Evolutionary conservation across 2,329 filamentous ascomycete species (phyloP).

Genomic region (Exophiala oligosperma): DNA sequence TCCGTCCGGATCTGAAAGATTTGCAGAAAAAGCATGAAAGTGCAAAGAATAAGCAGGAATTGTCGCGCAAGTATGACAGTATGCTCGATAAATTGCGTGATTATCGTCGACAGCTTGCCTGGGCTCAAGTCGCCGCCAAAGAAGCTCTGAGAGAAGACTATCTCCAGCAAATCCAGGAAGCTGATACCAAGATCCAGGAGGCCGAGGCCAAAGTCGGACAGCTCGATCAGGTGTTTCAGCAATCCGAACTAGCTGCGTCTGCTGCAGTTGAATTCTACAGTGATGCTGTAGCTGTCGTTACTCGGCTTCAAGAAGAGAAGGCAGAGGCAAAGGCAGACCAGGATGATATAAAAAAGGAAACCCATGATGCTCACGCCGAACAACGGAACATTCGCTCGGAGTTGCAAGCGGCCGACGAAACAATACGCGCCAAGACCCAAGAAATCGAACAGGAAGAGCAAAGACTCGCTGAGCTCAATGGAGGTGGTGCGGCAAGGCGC

Average conservation of each 20-base stretch:
- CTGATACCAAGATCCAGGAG: conserved; percentile 51
- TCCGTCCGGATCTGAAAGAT: conserved; percentile 62
- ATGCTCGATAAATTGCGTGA: conserved; percentile 62
- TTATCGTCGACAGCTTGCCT: conserved; percentile 70
- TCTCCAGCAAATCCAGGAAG: conserved; percentile 35
- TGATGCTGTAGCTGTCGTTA: conserved; percentile 45
- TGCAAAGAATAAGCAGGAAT: conserved; percentile 64
- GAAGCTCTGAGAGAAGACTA: conserved; percentile 55
- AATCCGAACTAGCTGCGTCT: conserved; percentile 26
- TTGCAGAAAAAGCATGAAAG: conserved; percentile 61
- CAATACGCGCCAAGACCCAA: conserved; percentile 55
- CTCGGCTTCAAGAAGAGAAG: conserved; percentile 49
- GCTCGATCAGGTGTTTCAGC: conserved; percentile 50
- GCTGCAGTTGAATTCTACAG: conserved; percentile 44
- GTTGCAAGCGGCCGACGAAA: conserved; percentile 10
- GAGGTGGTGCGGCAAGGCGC: conserved; percentile 66
- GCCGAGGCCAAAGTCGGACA: conserved; percentile 44
- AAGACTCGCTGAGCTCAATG: conserved; percentile 67
- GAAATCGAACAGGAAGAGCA: conserved; percentile 46
- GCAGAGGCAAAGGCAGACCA: conserved; percentile 52
- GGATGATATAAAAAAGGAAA: conserved; percentile 54
- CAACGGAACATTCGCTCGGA: conserved; percentile 62
- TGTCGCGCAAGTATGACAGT: conserved; percentile 65
- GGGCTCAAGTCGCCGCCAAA: conserved; percentile 79
- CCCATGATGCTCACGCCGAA: conserved; percentile 58